Conservation (phyloP, 1,284 basidiomycete genomes). For the Volvariella surrecta region DNA sequence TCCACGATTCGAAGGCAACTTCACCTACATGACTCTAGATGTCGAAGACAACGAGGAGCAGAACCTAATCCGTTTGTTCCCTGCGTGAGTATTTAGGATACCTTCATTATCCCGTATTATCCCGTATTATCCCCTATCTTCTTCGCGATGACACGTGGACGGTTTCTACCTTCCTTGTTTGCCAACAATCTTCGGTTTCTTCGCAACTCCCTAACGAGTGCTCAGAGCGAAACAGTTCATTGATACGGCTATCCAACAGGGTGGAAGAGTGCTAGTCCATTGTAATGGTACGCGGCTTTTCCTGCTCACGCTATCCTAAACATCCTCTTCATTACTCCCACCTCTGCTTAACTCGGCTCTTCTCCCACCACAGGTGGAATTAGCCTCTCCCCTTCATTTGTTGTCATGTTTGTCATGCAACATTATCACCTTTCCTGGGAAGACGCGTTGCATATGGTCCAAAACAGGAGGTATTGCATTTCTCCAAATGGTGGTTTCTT, state of each 20-base stretch:
- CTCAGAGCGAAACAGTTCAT: slow-evolving; percentile 74
- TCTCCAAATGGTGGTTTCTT: slow-evolving; percentile 83
- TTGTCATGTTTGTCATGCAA: slow-evolving; percentile 90
- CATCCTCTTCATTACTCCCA: background rate
- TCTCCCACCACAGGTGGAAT: slow-evolving; percentile 66
- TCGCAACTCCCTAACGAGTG: too few relatives aligned
- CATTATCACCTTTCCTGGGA: slow-evolving; percentile 75
- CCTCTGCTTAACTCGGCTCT: too few relatives aligned
- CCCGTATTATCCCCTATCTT: background rate
- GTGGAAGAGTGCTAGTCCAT: slow-evolving; percentile 81
- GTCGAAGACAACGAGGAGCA: slow-evolving; percentile 89
- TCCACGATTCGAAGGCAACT: slow-evolving; percentile 77
- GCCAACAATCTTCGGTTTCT: background rate
- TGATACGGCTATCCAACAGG: slow-evolving; percentile 53
- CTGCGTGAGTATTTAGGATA: slow-evolving; percentile 32
- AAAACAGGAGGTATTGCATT: slow-evolving; percentile 87
- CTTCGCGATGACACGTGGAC: slow-evolving; percentile 1
- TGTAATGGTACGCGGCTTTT: slow-evolving; percentile 67
- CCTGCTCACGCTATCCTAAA: slow-evolving; percentile 5
- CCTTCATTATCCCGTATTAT: slow-evolving; percentile 14
- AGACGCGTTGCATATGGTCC: slow-evolving; percentile 76
- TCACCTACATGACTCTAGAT: slow-evolving; percentile 77
- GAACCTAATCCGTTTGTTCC: slow-evolving; percentile 81
- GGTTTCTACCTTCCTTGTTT: background rate
- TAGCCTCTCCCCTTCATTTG: slow-evolving; percentile 79